These are phyloP conservation scores for Phylloboletellus chloephorus DNA, from an alignment of 1,284 basidiomycete genomes.

Conservation along the genomic window DNA sequence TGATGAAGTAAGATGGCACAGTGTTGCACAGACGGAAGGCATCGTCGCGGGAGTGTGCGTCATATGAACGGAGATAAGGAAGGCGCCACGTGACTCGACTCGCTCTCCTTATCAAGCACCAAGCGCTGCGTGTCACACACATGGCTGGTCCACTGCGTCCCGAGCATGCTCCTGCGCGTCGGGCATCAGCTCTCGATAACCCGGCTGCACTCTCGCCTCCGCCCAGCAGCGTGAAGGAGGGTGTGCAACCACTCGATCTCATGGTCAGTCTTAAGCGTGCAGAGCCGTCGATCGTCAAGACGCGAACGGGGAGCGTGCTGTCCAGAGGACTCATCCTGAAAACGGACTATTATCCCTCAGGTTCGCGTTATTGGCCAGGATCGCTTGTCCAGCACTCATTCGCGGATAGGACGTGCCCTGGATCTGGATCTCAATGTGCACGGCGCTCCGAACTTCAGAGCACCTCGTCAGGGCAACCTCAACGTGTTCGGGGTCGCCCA, in stretches of 20 bases:
- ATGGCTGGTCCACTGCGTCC: constrained; percentile 1
- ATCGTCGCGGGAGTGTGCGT: too few species aligned
- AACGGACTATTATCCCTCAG: constrained; percentile 89
- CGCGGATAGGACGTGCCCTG: constrained; percentile 64
- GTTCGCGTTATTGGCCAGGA: constrained; percentile 32
- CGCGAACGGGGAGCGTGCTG: constrained; percentile 82
- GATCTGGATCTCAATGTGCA: constrained; percentile 90
- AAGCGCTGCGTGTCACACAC: too few species aligned
- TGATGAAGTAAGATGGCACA: too few species aligned
- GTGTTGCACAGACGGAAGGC: too few species aligned
- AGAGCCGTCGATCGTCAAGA: constrained; percentile 77
- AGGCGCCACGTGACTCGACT: too few species aligned
- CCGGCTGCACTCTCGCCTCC: constrained; percentile 8
- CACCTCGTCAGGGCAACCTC: constrained; percentile 67
- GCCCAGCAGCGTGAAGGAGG: constrained; percentile 7
- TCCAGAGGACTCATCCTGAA: constrained; percentile 90
- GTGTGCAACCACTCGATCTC: constrained; percentile 44
- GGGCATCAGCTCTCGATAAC: constrained; percentile 14
- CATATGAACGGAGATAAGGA: too few species aligned
- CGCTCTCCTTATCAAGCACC: too few species aligned
- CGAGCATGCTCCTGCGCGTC: constrained; percentile 1
- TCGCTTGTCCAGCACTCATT: constrained; percentile 5
- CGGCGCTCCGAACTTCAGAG: constrained; percentile 95
- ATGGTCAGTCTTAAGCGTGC: constrained; percentile 58
- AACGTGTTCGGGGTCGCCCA: constrained; percentile 95